phyloP scores from a whole-genome alignment of 2,329 filamentous ascomycete species.

The Conoideocrella luteorostrata region DNA sequence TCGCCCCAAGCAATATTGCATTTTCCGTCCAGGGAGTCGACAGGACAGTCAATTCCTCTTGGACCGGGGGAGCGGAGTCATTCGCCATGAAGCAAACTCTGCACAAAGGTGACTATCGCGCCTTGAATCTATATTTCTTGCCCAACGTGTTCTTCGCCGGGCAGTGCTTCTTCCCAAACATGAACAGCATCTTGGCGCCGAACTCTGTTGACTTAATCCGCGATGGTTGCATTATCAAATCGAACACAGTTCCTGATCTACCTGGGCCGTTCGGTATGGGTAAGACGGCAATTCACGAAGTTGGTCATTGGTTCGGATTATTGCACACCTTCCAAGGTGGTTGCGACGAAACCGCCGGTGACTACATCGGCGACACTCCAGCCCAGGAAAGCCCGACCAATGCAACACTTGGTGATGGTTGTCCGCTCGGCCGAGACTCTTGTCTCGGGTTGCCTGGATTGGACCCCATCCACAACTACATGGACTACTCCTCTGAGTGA shows the following conservation, averaged over 20 bases:
- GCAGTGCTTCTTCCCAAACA: accelerated
- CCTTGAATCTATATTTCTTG: too few species aligned
- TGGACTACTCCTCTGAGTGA: slow-evolving; percentile 37
- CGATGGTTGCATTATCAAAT: neutral
- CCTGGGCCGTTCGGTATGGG: slow-evolving; percentile 17
- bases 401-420: slow-evolving; percentile 29
- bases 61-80: too few species aligned
- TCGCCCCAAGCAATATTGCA: too few species aligned
- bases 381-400: slow-evolving; percentile 26
- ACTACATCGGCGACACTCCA: slow-evolving; percentile 35
- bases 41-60: too few species aligned
- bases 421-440: slow-evolving; percentile 29
- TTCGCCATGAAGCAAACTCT: too few species aligned
- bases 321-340: slow-evolving; percentile 41
- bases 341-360: slow-evolving; percentile 27
- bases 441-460: slow-evolving; percentile 24
- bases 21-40: too few species aligned
- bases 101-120: too few species aligned
- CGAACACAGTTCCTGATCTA: neutral
- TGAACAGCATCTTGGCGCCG: too few species aligned
- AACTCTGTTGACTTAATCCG: neutral
- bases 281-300: slow-evolving; percentile 33
- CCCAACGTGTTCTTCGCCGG: neutral
- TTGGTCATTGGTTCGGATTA: slow-evolving; percentile 44
- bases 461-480: slow-evolving; percentile 33